A percentile compares a stretch with the other conserved stretches of the same genome.
Evolutionary conservation across 805 yeast species (phyloP).

Genomic region (Candida chilensis): DNA sequence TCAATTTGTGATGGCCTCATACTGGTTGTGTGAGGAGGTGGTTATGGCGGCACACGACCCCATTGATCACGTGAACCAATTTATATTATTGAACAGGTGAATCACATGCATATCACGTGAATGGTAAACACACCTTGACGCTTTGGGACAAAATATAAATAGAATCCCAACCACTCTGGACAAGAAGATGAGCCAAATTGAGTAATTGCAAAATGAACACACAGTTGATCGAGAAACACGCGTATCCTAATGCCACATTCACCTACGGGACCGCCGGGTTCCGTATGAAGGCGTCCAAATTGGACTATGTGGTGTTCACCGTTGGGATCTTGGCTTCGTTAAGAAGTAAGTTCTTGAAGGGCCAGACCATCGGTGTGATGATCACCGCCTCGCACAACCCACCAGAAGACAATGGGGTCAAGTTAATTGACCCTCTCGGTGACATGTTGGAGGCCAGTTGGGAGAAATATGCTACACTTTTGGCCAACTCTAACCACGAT

Average conservation of each 20-base stretch:
- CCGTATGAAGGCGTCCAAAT: slow-evolving; percentile 57
- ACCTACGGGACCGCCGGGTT: slow-evolving; percentile 98
- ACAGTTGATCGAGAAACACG: slow-evolving; percentile 15
- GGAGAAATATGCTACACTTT: slow-evolving; percentile 73
- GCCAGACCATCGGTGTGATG: slow-evolving; percentile 87
- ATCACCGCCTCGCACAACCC: slow-evolving; percentile 95
- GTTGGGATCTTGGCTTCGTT: slow-evolving; percentile 78
- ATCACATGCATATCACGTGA: neutral
- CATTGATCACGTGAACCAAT: no score
- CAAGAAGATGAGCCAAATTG: neutral
- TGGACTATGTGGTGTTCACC: slow-evolving; percentile 78
- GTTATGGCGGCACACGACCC: no score
- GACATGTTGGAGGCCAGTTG: slow-evolving; percentile 79
- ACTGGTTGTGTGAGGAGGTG: no score
- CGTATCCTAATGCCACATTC: slow-evolving; percentile 35
- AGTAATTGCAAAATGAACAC: neutral
- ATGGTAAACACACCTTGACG: neutral
- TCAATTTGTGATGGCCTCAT: no score
- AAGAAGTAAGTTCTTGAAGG: slow-evolving; percentile 63
- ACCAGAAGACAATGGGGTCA: slow-evolving; percentile 85
- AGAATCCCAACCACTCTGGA: neutral
- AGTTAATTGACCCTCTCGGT: slow-evolving; percentile 89
- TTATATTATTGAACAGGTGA: neutral
- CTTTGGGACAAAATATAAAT: neutral
- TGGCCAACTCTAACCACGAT: slow-evolving; percentile 60